Evolutionary conservation across 768 basidiomycete genomes (phyloP).

Genomic region (Termitomyces sp.): DNA sequence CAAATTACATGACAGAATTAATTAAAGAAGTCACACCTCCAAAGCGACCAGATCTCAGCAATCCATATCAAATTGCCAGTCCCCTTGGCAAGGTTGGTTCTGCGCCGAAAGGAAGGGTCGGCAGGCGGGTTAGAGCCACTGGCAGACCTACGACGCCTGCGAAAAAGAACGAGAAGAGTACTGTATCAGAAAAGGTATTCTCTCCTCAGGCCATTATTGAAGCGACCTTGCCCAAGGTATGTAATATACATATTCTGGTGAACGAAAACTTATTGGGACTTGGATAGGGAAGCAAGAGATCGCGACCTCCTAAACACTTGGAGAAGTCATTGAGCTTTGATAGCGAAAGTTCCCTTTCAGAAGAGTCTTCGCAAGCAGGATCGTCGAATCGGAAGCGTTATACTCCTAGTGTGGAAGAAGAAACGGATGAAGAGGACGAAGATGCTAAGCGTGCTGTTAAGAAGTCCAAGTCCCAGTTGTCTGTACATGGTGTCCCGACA

Average conservation of each 20-base stretch:
- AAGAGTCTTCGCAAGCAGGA: background rate
- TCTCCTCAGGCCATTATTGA: slow-evolving; percentile 71
- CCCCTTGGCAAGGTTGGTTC: slow-evolving; percentile 47
- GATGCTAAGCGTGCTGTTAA: slow-evolving; percentile 39
- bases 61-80: slow-evolving; percentile 74
- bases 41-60: slow-evolving; percentile 62
- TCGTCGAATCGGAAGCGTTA: slow-evolving; percentile 13
- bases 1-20: slow-evolving; percentile 62
- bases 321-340: slow-evolving; percentile 25
- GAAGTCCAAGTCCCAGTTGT: slow-evolving; percentile 39
- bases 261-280: background rate
- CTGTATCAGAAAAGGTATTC: slow-evolving; percentile 25
- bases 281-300: slow-evolving; percentile 69
- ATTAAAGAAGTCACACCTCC: slow-evolving; percentile 68
- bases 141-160: slow-evolving; percentile 31
- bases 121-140: slow-evolving; percentile 38
- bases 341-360: slow-evolving; percentile 8
- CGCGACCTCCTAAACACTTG: slow-evolving; percentile 61
- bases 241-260: slow-evolving; percentile 12
- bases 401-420: slow-evolving; percentile 25
- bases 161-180: slow-evolving; percentile 20
- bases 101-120: slow-evolving; percentile 34
- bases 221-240: slow-evolving; percentile 70
- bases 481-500: slow-evolving; percentile 14
- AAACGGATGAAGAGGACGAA: slow-evolving; percentile 33